Percentiles rank a stretch among this genome's conserved stretches.
phyloP scores from a whole-genome alignment of 768 basidiomycete species.

The Clitopilus hobsonii region DNA sequence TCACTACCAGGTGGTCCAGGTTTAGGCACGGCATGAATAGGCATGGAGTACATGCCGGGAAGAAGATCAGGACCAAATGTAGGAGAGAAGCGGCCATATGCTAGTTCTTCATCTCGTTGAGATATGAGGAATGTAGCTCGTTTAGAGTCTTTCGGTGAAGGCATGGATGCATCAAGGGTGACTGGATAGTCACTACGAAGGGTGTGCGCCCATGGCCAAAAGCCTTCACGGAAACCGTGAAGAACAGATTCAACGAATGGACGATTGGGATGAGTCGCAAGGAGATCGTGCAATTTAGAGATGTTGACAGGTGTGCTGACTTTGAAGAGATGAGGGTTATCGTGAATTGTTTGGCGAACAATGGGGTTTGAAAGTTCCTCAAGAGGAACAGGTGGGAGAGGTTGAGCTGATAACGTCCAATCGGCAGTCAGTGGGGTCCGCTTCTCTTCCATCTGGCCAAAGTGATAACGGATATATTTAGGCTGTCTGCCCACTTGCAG shows the following conservation, averaged over 20 bases:
- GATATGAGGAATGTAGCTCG: slow-evolving; percentile 11
- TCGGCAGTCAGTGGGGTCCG: background rate
- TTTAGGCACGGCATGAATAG: slow-evolving; percentile 29
- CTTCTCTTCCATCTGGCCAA: background rate
- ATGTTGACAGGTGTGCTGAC: slow-evolving; percentile 28
- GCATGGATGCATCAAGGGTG: slow-evolving; percentile 10
- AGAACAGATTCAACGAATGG: slow-evolving; percentile 26
- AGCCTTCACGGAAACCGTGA: slow-evolving; percentile 23
- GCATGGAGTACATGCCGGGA: slow-evolving; percentile 29
- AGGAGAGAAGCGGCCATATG: slow-evolving; percentile 8
- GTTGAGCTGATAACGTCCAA: background rate
- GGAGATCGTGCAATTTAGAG: slow-evolving; percentile 17
- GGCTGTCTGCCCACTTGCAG: background rate
- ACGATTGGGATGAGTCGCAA: slow-evolving; percentile 28
- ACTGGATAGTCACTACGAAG: slow-evolving; percentile 5
- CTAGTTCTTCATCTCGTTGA: slow-evolving; percentile 17
- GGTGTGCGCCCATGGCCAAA: slow-evolving; percentile 32
- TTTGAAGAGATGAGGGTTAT: slow-evolving; percentile 7
- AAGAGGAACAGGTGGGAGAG: background rate
- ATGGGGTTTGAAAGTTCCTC: no score
- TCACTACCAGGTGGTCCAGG: slow-evolving; percentile 14
- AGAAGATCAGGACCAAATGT: slow-evolving; percentile 21
- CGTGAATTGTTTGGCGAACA: no score
- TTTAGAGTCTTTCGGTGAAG: background rate
- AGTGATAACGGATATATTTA: slow-evolving; percentile 6